Evolutionary conservation across 2,329 filamentous ascomycete genomes (phyloP).

Genomic region (Aureobasidium uvarum): DNA sequence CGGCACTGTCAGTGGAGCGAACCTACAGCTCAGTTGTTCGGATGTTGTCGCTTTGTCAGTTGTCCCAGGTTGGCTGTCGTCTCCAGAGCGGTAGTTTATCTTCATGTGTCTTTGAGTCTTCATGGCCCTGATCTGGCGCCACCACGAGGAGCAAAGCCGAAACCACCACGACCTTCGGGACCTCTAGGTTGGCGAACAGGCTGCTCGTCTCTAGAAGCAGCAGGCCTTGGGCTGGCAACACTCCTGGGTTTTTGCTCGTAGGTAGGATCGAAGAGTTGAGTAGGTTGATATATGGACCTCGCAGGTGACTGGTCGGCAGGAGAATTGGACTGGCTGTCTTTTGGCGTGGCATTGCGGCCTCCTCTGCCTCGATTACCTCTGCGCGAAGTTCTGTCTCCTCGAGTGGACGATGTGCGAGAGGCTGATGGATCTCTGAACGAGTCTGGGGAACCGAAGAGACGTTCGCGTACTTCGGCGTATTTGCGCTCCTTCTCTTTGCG

Average conservation of each 20-base stretch:
- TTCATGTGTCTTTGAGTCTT: neutral
- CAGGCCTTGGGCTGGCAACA: slow-evolving; percentile 45
- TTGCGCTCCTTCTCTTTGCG: slow-evolving; percentile 85
- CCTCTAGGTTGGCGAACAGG: slow-evolving; percentile 73
- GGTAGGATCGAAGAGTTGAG: slow-evolving; percentile 74
- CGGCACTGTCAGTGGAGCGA: neutral
- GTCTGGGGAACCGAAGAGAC: slow-evolving; percentile 69
- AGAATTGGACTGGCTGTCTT: slow-evolving; percentile 40
- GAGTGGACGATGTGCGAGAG: slow-evolving; percentile 30
- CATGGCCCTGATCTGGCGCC: slow-evolving; percentile 3
- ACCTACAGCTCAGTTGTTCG: neutral
- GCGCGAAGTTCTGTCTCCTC: slow-evolving; percentile 31
- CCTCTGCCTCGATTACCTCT: slow-evolving; percentile 36
- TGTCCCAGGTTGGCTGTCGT: neutral
- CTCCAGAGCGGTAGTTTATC: neutral
- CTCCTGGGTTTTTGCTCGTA: slow-evolving; percentile 62
- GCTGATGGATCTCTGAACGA: slow-evolving; percentile 31
- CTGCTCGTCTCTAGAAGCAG: slow-evolving; percentile 61
- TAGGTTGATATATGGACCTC: slow-evolving; percentile 37
- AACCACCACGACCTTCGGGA: slow-evolving; percentile 77
- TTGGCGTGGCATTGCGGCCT: slow-evolving; percentile 36
- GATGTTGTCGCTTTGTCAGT: neutral
- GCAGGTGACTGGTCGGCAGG: slow-evolving; percentile 41
- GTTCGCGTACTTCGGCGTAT: slow-evolving; percentile 84
- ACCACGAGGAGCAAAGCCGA: slow-evolving; percentile 61